Percentiles rank a stretch among this genome's conserved stretches.
Evolutionary conservation across 164 flowering plant genomes (phyloP).

Genomic region (Magnolia kwangsiensis): DNA sequence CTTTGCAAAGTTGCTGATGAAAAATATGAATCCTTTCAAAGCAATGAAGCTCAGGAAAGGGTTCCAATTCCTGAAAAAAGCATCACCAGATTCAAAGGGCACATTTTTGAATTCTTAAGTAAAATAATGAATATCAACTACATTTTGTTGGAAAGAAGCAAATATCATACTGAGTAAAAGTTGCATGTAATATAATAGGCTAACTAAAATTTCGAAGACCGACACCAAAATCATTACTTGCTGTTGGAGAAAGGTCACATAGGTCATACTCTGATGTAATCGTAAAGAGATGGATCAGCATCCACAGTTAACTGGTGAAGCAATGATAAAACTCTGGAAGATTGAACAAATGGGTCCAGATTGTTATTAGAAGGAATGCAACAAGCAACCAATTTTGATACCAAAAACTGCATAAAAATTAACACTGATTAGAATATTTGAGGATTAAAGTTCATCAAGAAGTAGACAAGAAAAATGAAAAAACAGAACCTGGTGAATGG

Average conservation of each 20-base stretch:
- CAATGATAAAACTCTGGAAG: conserved; percentile 55
- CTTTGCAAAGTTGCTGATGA: conserved; percentile 56
- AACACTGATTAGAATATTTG: neutral
- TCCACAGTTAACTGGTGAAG: conserved; percentile 62
- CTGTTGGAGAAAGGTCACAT: neutral
- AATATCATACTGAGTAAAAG: neutral
- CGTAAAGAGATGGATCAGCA: conserved; percentile 69
- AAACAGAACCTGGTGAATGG: neutral
- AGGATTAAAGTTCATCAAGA: neutral
- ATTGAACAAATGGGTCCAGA: conserved; percentile 24
- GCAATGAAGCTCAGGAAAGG: conserved; percentile 72
- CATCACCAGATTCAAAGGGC: neutral
- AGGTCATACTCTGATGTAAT: conserved; percentile 55
- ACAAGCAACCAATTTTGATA: conserved; percentile 77
- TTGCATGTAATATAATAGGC: no score
- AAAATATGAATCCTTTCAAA: conserved; percentile 59
- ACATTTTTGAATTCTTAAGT: neutral
- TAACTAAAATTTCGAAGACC: neutral
- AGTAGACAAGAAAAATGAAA: neutral
- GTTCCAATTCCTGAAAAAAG: conserved; percentile 66
- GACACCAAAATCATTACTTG: neutral
- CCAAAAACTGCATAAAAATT: conserved; percentile 56
- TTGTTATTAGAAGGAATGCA: conserved; percentile 47
- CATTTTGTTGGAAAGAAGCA: neutral
- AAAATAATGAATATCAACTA: neutral